Evolutionary conservation across 345 rosid genomes (phyloP).

Genomic region (Ceriops decandra): DNA sequence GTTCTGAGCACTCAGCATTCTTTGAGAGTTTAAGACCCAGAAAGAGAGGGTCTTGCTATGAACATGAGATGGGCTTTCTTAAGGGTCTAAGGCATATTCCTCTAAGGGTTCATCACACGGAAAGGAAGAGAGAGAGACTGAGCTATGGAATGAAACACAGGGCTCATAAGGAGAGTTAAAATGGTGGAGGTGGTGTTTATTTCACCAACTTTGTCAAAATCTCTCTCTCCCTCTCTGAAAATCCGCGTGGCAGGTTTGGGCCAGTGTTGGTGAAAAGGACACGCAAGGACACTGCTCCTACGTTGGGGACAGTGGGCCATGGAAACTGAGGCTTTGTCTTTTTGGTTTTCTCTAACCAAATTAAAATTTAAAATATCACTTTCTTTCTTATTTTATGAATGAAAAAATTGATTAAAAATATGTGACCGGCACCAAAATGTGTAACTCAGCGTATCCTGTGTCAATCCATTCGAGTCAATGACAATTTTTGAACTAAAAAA

Average conservation of each 20-base stretch:
- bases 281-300: constrained; percentile 6
- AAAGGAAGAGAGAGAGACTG: not conserved
- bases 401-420: too few species aligned
- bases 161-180: not conserved
- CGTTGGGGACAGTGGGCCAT: too few species aligned
- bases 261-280: constrained; percentile 22
- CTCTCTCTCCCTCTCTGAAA: constrained; percentile 13
- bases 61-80: not conserved
- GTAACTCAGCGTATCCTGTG: too few species aligned
- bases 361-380: too few species aligned
- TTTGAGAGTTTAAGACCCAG: constrained; percentile 12
- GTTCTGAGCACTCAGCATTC: constrained; percentile 36
- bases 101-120: not conserved
- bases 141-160: not conserved
- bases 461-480: too few species aligned
- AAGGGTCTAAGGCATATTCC: constrained; percentile 5
- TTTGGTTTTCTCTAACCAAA: too few species aligned
- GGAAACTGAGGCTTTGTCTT: too few species aligned
- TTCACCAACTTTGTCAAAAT: constrained; percentile 5
- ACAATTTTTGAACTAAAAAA: too few species aligned
- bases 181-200: not conserved
- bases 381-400: too few species aligned
- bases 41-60: not conserved
- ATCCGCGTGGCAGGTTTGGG: constrained; percentile 22
- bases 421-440: too few species aligned